These are phyloP conservation scores for Picea glauca DNA, from an alignment of 75 land plant genomes.

Conservation along the genomic window DNA sequence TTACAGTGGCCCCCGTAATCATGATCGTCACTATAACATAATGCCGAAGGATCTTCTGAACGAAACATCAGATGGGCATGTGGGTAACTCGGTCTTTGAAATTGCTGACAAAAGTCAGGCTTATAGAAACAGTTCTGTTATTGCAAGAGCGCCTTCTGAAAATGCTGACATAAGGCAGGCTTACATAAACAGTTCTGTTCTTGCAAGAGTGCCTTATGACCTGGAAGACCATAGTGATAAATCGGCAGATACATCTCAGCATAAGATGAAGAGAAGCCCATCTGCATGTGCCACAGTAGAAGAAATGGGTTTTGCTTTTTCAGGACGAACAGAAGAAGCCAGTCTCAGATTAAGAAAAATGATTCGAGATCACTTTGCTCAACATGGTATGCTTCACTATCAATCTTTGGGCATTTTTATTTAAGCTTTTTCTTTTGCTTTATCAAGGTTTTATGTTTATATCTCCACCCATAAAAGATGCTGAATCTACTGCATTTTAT, in stretches of 20 bases:
- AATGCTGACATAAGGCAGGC: neutral
- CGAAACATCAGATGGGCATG: neutral
- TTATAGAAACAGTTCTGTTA: neutral
- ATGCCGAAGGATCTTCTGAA: neutral
- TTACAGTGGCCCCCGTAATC: neutral
- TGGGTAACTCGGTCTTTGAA: neutral
- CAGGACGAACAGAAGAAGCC: slow-evolving; percentile 24
- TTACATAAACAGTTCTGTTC: neutral
- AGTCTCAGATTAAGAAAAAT: slow-evolving; percentile 52
- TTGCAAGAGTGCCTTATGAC: neutral
- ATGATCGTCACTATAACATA: neutral
- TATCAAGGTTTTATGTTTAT: too few relatives aligned
- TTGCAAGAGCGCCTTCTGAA: neutral
- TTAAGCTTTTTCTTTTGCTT: neutral
- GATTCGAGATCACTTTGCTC: slow-evolving; percentile 47
- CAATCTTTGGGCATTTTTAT: neutral
- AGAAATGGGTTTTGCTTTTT: slow-evolving; percentile 70
- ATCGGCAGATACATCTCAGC: neutral
- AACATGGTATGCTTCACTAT: slow-evolving; percentile 42
- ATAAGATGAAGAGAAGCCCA: slow-evolving; percentile 8
- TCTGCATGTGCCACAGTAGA: slow-evolving; percentile 75
- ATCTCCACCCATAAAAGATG: too few relatives aligned
- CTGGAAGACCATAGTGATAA: neutral
- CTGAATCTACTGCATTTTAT: too few relatives aligned
- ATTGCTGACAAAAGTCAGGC: neutral